Base-by-base conservation (phyloP, 2,329 filamentous ascomycete genomes). In the Phaeoacremonium minimum region DNA sequence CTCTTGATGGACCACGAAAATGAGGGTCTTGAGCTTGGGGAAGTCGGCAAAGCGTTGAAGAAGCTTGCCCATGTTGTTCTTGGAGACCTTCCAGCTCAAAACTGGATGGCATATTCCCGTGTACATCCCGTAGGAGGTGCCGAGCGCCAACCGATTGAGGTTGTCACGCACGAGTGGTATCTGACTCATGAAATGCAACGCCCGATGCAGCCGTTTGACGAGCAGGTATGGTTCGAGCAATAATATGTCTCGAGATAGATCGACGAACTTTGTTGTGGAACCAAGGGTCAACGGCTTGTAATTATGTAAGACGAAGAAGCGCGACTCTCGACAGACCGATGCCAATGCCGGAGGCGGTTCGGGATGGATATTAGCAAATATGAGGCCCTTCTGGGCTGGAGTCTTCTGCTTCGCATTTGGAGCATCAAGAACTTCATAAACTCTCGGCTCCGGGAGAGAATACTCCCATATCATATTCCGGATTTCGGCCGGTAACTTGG, bases 211-310 rank as follows among this genome's bases (percentile, higher is more conserved):
- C 33, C 65, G 56, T 50, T 68, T 66, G 45, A 69, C 63, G 33
- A 69, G 63, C 7, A 71, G 53, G 45, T 69, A 71, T 2, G 66
- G 67, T 44, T 71, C 67, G 20, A 71, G 60, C 16, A 71, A 52
- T 20, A 71, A 50, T 26, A 71, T 60, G 41, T 71, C 67, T 20
- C 66, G 61, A 18, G 57, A 54, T 8, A 69, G 57, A 42, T 71
- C 65, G 41, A 71, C 56, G 30, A 61, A 65, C 44, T 71, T 71
- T 33, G 68, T 67, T n/a, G 64, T 67, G 18, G 50, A 48, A 6
- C 64, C 65, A 31, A 71, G 58, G 1, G 56, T 63, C 32, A 71
- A 52, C 11, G 67, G 63, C 36, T 60, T 61, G 50, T 70, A 71
- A 36, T 58, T 60, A 32, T 59, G 59, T 19, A 67, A 48, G 11